Evolutionary conservation across 306 rosid species (phyloP), one percentile per base, ranked within the genome.

Genomic region (Cucumis hystrix): DNA sequence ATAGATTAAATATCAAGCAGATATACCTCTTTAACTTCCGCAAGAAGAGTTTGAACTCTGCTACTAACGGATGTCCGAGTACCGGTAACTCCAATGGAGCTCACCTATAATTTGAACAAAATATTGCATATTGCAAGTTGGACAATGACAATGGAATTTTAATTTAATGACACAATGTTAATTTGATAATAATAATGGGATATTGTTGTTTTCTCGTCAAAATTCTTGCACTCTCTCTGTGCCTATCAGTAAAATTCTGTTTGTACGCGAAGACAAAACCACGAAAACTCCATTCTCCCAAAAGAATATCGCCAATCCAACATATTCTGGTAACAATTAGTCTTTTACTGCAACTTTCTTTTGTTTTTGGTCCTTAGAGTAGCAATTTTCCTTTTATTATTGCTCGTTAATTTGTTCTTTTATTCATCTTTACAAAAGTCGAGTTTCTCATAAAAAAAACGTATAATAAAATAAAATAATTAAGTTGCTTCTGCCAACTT

Each of bases 11-110:
- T 65, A 65, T 73, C 52, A 58, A 63, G 49, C 43, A 78, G 74
- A 88, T 85, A 85, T 74, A 94, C 97, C 98, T 88, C 84, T 84
- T 92, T 94, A 64, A 94, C 88, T 70, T 90, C 92, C 77, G 39
- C 66, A 78, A 94, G 74, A 79, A 94, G 95, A 68, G 82, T 37
- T 55, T 80, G 81, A 84, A 94, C 98, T 59, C 82, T 76, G 7
- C 71, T 83, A 75, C 88, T 92, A 28, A 94, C 91, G 12, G 96
- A 89, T 30, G 92, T 86, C 51, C 97, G 97, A 23, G 97, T 88
- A 70, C 96, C 97, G 0, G 98, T 94, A 77, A 94, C 95, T 47
- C 98, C 97, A 28, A 92, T 62, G 20, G 97, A 84, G 83, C 96
- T 94, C 87, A 92, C 97, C 97, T 94, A 67, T 33, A 78, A 51